These are phyloP conservation scores for Bidens hawaiensis DNA, from an alignment of 140 eudicot genomes.

Conservation along the genomic window DNA sequence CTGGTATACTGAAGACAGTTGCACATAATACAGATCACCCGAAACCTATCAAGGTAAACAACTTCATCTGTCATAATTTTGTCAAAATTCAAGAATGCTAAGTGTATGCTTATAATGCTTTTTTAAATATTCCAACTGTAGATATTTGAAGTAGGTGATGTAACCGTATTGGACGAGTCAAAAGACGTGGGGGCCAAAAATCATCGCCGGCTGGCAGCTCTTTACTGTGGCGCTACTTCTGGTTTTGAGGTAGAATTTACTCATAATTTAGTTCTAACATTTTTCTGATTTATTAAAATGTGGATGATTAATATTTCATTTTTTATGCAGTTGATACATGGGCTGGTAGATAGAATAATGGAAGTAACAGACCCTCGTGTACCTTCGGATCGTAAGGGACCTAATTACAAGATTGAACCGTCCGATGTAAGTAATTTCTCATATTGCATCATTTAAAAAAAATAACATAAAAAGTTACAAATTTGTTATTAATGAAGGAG, in stretches of 20 bases:
- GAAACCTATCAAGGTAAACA: no score
- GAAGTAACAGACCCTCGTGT: conserved; percentile 64
- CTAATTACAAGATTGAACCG: conserved; percentile 65
- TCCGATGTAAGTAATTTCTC: conserved; percentile 50
- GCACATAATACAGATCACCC: no score
- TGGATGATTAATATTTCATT: no score
- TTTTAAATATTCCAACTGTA: conserved; percentile 16
- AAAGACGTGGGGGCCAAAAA: conserved; percentile 86
- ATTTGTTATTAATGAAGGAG: conserved; percentile 39
- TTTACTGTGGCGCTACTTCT: conserved; percentile 88
- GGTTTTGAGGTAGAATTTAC: conserved; percentile 49
- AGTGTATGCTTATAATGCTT: background rate
- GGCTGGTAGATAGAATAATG: no score
- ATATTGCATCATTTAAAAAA: background rate
- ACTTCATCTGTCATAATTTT: background rate
- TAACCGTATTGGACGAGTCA: conserved; percentile 46
- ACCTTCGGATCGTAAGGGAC: conserved; percentile 45
- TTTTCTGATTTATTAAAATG: background rate
- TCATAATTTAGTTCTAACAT: background rate
- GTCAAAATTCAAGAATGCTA: no score
- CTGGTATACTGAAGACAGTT: no score
- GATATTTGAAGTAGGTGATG: no score
- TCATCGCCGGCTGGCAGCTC: conserved; percentile 73
- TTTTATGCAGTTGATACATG: no score
- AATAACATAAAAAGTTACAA: no score